Evolutionary conservation across 805 yeast genomes (phyloP).

Genomic region (Hanseniaspora hatyaiensis): DNA sequence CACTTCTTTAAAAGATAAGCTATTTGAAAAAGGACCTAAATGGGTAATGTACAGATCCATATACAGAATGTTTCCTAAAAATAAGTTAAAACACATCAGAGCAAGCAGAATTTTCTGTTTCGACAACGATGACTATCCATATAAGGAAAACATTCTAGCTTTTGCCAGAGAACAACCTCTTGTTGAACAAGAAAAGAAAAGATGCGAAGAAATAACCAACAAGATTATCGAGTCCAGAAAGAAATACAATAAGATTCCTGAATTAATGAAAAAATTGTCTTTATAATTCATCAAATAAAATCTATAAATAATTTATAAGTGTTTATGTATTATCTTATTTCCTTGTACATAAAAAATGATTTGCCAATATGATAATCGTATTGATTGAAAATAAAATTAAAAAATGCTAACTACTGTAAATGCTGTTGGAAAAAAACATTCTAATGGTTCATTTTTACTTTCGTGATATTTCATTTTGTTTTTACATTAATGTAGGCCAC

Average conservation of each 20-base stretch:
- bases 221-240: slow-evolving; percentile 17
- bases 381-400: too few species aligned
- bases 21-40: slow-evolving; percentile 71
- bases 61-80: slow-evolving; percentile 91
- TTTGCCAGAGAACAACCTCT: slow-evolving; percentile 64
- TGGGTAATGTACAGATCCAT: slow-evolving; percentile 81
- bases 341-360: not conserved
- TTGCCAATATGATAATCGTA: too few species aligned
- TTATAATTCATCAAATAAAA: slow-evolving; percentile 6
- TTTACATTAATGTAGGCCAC: too few species aligned
- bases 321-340: too few species aligned
- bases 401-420: too few species aligned
- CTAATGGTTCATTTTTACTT: too few species aligned
- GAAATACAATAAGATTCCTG: slow-evolving; percentile 6
- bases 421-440: too few species aligned
- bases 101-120: slow-evolving; percentile 72
- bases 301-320: not conserved
- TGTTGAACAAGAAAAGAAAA: slow-evolving; percentile 32
- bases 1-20: slow-evolving; percentile 66
- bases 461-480: slow-evolving; percentile 2
- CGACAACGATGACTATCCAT: slow-evolving; percentile 85
- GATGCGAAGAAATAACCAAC: slow-evolving; percentile 23
- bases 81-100: slow-evolving; percentile 65
- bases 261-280: slow-evolving; percentile 8
- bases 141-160: slow-evolving; percentile 68